phyloP scores from a whole-genome alignment of 306 rosid genomes.

The Gleditsia sinensis region DNA sequence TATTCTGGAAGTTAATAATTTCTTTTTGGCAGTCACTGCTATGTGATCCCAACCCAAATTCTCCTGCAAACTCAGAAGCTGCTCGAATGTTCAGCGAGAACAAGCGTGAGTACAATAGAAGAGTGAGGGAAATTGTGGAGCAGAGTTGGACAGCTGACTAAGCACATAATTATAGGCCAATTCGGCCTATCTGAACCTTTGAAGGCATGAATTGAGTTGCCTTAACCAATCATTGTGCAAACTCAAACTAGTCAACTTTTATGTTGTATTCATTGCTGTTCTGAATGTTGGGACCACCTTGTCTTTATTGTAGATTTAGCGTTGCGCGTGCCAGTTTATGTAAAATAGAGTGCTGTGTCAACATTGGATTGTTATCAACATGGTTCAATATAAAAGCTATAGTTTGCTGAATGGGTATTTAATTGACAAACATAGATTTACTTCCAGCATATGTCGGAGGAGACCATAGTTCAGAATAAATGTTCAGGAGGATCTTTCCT shows the following conservation, averaged over 20 bases:
- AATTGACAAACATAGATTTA: background rate
- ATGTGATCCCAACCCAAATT: slow-evolving; percentile 95
- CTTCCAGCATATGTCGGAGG: background rate
- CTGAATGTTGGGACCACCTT: slow-evolving; percentile 34
- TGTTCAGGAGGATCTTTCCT: background rate
- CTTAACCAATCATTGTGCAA: slow-evolving; percentile 43
- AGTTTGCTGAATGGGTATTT: slow-evolving; percentile 22
- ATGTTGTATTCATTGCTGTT: slow-evolving; percentile 36
- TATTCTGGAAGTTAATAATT: slow-evolving; percentile 10
- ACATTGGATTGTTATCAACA: slow-evolving; percentile 40
- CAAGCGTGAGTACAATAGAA: slow-evolving; percentile 90
- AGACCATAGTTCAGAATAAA: background rate
- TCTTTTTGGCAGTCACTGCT: slow-evolving; percentile 72
- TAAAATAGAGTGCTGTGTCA: background rate
- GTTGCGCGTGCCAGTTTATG: slow-evolving; percentile 29
- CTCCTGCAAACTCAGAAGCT: slow-evolving; percentile 97
- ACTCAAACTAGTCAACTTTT: slow-evolving; percentile 44
- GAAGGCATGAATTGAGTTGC: slow-evolving; percentile 40
- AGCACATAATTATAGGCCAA: slow-evolving; percentile 20
- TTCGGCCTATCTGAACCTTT: slow-evolving; percentile 31
- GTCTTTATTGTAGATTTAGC: slow-evolving; percentile 35
- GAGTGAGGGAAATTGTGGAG: slow-evolving; percentile 89
- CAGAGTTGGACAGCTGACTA: slow-evolving; percentile 98
- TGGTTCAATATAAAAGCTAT: slow-evolving; percentile 33
- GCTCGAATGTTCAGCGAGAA: slow-evolving; percentile 92